phyloP scores from a whole-genome alignment of 179 eudicot species.

The Silene noctiflora region DNA sequence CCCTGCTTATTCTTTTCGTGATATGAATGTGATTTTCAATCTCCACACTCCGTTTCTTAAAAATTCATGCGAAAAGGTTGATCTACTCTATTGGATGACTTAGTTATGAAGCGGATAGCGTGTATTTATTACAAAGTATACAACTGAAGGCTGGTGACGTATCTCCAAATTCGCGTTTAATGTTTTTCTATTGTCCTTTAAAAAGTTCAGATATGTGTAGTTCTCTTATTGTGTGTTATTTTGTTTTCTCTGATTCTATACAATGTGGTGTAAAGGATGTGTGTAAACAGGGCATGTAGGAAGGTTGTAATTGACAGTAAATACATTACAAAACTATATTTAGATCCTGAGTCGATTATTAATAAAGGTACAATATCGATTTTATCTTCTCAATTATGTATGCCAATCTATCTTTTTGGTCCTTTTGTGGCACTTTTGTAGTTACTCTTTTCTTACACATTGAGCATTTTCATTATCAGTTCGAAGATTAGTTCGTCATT shows the following conservation, averaged over 20 bases:
- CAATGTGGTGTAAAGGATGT: slow-evolving; percentile 21
- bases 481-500: neutral
- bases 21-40: neutral
- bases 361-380: slow-evolving; percentile 6
- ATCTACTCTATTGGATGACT: neutral
- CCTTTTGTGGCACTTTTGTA: neutral
- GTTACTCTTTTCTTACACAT: neutral
- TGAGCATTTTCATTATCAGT: neutral
- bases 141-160: neutral
- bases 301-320: slow-evolving; percentile 19
- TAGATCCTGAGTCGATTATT: slow-evolving; percentile 17
- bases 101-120: neutral
- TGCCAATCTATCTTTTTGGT: slow-evolving; percentile 4
- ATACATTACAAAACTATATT: slow-evolving; percentile 28
- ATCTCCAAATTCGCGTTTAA: slow-evolving; percentile 12
- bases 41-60: neutral
- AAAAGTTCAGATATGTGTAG: slow-evolving; percentile 12
- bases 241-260: slow-evolving; percentile 16
- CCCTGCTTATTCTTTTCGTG: neutral
- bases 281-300: slow-evolving; percentile 26
- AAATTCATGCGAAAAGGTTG: no score
- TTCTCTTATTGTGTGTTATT: slow-evolving; percentile 11
- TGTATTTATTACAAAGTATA: neutral
- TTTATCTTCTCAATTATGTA: slow-evolving; percentile 21
- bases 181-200: neutral